Percentiles rank a stretch among this genome's conserved stretches.
phyloP scores from a whole-genome alignment of 2,329 filamentous ascomycete species.

The Sordariomycetes sp. region DNA sequence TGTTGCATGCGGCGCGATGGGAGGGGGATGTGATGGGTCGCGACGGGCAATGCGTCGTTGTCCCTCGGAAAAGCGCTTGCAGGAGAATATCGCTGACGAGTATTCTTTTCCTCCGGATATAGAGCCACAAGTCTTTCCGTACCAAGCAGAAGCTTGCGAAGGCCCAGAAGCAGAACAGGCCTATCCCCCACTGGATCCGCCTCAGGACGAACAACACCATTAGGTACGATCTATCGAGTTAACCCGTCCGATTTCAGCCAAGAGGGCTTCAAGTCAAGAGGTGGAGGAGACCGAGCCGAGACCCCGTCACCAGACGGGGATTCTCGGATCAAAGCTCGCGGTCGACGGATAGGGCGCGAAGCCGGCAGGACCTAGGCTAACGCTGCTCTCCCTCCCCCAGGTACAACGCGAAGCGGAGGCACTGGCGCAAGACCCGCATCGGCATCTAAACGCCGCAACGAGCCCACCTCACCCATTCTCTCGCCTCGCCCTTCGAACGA shows the following conservation, averaged over 20 bases:
- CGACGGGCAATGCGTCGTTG: not conserved
- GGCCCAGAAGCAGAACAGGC: conserved; percentile 99
- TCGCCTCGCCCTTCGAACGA: not conserved
- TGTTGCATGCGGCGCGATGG: not conserved
- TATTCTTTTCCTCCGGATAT: conserved; percentile 12
- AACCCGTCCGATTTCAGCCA: not conserved
- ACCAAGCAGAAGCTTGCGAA: conserved; percentile 99
- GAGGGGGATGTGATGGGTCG: not conserved
- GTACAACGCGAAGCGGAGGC: conserved; percentile 99
- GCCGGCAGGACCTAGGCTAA: not conserved
- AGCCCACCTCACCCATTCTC: not conserved
- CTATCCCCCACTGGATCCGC: conserved; percentile 99
- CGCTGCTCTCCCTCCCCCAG: conserved; percentile 34
- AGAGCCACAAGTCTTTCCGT: conserved; percentile 99
- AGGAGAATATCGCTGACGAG: not conserved
- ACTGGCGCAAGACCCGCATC: conserved; percentile 99
- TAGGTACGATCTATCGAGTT: conserved; percentile 55
- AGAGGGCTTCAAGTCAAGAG: not conserved
- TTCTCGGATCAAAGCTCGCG: not conserved
- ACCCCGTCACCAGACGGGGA: not conserved
- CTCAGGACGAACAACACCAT: conserved; percentile 98
- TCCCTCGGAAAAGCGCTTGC: not conserved
- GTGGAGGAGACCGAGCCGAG: not conserved
- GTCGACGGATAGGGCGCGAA: not conserved
- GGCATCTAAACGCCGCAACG: conserved; percentile 60